Conservation (phyloP, 768 basidiomycete genomes). For the Phylloporus rhodoxanthus region DNA sequence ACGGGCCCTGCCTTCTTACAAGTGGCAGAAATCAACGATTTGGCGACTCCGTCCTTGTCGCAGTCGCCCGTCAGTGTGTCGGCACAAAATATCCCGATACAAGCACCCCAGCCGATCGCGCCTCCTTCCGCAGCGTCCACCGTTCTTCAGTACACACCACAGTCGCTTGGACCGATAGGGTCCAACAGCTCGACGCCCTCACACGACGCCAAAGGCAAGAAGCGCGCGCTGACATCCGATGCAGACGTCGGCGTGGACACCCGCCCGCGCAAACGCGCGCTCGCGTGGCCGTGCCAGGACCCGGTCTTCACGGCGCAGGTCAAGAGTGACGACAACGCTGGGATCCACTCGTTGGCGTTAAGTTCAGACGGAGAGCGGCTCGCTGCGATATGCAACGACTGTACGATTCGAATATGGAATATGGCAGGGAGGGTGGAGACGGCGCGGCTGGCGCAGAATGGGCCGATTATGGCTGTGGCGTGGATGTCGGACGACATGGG, state of each 20-base stretch:
- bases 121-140: constrained; percentile 31
- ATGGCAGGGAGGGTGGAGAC: constrained; percentile 44
- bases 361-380: constrained; percentile 50
- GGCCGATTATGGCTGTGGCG: constrained; percentile 41
- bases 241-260: constrained; percentile 21
- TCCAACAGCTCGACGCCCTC: constrained; percentile 26
- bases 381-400: constrained; percentile 57
- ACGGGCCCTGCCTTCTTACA: background rate
- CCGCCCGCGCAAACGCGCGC: constrained; percentile 32
- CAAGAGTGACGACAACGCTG: constrained; percentile 42
- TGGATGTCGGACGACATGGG: constrained; percentile 60
- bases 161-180: constrained; percentile 9
- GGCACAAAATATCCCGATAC: constrained; percentile 21
- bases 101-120: constrained; percentile 25
- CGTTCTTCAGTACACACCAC: constrained; percentile 26
- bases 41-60: constrained; percentile 16
- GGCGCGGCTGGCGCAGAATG: constrained; percentile 50
- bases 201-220: constrained; percentile 31
- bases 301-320: constrained; percentile 35
- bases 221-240: constrained; percentile 32
- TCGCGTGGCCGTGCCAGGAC: constrained; percentile 46
- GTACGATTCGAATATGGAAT: constrained; percentile 60
- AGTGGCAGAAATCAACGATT: constrained; percentile 21
- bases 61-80: constrained; percentile 15
- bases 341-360: constrained; percentile 45